Evolutionary conservation across 345 rosid genomes (phyloP).

Genomic region (Kernera saxatilis): DNA sequence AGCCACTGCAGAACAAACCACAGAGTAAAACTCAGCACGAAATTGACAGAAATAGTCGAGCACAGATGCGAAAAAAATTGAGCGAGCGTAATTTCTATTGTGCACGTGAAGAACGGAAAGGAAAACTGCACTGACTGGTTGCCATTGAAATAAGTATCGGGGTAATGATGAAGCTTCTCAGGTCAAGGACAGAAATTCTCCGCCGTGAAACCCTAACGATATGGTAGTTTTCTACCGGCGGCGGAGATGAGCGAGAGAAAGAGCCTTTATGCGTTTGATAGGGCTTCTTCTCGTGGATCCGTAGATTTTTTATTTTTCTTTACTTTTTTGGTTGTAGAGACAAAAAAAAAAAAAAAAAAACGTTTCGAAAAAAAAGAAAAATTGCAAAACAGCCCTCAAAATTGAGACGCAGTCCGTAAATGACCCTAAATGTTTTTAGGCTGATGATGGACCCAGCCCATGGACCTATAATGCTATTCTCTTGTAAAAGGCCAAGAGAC

Average conservation of each 20-base stretch:
- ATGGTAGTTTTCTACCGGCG: conserved; percentile 12
- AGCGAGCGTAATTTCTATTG: not conserved
- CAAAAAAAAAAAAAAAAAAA: not conserved
- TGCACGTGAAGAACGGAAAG: not conserved
- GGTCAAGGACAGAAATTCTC: not conserved
- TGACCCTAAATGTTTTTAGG: not conserved
- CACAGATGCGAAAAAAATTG: not conserved
- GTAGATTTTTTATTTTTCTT: not conserved
- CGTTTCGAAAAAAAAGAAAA: not conserved
- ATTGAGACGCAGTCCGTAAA: not conserved
- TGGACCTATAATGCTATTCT: not conserved
- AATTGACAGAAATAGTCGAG: not conserved
- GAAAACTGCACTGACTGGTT: conserved; percentile 12
- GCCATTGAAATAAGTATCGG: conserved; percentile 16
- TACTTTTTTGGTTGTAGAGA: not conserved
- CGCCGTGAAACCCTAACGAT: conserved; percentile 22
- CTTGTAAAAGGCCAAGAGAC: not conserved
- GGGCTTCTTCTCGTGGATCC: conserved; percentile 21
- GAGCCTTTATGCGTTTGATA: conserved; percentile 10
- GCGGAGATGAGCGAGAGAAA: conserved; percentile 15
- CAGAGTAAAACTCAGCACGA: not conserved
- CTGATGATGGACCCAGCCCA: conserved; percentile 22
- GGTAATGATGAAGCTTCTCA: not conserved
- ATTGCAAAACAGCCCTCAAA: not conserved
- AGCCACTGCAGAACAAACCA: conserved; percentile 32